Conservation (phyloP, 805 yeast species). For the Schwanniomyces polymorphus region DNA sequence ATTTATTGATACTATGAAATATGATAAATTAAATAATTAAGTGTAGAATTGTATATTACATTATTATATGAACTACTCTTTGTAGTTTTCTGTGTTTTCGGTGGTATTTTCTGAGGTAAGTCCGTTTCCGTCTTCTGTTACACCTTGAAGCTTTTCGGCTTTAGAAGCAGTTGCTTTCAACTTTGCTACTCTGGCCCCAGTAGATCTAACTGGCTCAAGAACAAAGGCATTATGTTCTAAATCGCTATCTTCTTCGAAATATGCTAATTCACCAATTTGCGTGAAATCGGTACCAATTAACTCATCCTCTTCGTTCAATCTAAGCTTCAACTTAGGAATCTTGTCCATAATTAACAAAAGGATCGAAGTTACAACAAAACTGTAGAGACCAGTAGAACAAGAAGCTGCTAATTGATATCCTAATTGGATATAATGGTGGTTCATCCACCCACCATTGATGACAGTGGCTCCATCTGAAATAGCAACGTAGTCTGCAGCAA, state of each 20-base stretch:
- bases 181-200: slow-evolving; percentile 37
- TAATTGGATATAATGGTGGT: slow-evolving; percentile 78
- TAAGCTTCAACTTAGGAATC: slow-evolving; percentile 77
- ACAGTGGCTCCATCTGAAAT: slow-evolving; percentile 70
- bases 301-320: slow-evolving; percentile 87
- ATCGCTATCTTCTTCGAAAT: slow-evolving; percentile 47
- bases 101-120: slow-evolving; percentile 15
- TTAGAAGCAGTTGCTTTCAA: slow-evolving; percentile 24
- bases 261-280: slow-evolving; percentile 89
- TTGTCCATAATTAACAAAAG: slow-evolving; percentile 66
- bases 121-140: slow-evolving; percentile 13
- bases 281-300: slow-evolving; percentile 83
- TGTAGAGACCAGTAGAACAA: slow-evolving; percentile 69
- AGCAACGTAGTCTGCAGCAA: slow-evolving; percentile 88
- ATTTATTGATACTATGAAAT: too few species aligned
- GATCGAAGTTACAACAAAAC: slow-evolving; percentile 70
- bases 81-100: neutral
- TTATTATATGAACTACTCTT: neutral
- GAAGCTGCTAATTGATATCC: slow-evolving; percentile 87
- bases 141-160: slow-evolving; percentile 13
- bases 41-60: neutral
- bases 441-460: slow-evolving; percentile 85
- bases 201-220: slow-evolving; percentile 77
- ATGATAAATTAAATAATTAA: neutral
- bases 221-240: slow-evolving; percentile 46